Conservation (phyloP, 129 eudicot species). For the Flaveria linearis region DNA sequence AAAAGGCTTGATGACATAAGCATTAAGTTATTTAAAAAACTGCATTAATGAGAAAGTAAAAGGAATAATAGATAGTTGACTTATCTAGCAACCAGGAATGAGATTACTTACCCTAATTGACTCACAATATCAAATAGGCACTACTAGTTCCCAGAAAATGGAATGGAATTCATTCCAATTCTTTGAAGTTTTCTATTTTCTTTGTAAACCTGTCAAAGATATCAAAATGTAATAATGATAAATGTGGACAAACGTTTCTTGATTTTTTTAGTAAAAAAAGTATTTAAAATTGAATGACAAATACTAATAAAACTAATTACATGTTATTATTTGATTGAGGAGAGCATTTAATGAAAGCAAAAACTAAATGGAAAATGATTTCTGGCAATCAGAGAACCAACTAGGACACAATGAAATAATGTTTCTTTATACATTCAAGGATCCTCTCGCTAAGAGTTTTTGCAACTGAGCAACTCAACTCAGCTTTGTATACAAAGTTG, state of each 20-base stretch:
- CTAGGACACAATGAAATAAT: neutral
- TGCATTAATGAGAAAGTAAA: neutral
- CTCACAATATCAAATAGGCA: slow-evolving; percentile 7
- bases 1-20: neutral
- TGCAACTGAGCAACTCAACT: neutral
- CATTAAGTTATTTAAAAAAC: neutral
- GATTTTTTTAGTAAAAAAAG: neutral
- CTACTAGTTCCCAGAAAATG: neutral
- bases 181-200: neutral
- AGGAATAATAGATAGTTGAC: neutral
- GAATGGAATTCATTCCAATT: neutral
- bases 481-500: neutral
- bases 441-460: neutral
- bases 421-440: neutral
- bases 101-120: neutral
- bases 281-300: neutral
- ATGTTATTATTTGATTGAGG: neutral
- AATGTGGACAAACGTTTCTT: neutral
- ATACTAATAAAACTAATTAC: neutral
- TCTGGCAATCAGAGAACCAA: neutral
- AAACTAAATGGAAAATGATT: neutral
- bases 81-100: neutral
- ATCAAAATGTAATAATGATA: neutral
- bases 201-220: neutral
- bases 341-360: neutral